Evolutionary conservation across 148 eudicot species (phyloP), one percentile per base, ranked within the genome.

Genomic region (Nepenthes mirabilis): DNA sequence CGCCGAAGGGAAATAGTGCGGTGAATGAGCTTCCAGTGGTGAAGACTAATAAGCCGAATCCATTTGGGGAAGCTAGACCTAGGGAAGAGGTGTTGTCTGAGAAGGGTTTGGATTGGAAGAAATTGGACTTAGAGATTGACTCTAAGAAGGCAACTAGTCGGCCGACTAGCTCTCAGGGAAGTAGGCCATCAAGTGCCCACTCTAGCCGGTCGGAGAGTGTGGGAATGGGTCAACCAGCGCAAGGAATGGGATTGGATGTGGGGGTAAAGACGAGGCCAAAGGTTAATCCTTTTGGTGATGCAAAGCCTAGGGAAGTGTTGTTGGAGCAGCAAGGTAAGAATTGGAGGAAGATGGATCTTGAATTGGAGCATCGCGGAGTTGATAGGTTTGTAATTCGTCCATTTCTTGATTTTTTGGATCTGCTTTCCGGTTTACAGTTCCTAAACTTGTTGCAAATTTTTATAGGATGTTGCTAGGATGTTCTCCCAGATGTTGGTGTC

Each of bases 251-350:
- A 75, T 3, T 58, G 9, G 77, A 62, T 6, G 66, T 33, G 55
- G 70, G 37, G 14, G 71, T 64, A 45, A 83, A 72, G 72, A 73
- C 75, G 2, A 85, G 77, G 78, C 77, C 82, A 0, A 93, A 84
- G 72, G 95, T 88, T 70, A 93, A 93, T 68, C 98, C 98, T 10
- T 93, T 93, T 67, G 98, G 98, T 37, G 89, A 93, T 79, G 98
- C 98, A 34, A 93, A 88, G 77, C 98, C 98, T 37, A 83, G 96
- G 71, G 98, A 93, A 69, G 83, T 93, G 57, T 84, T 93, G 79
- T 77, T 93, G 62, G 68, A 83, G 71, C 65, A 93, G 71, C 85
- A 88, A 73, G 98, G 98, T 45, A 64, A 88, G 79, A 95, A 93
- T 72, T 93, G 95, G 94, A 86, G 83, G 80, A 93, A 93, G 77